Percentiles rank a stretch among this genome's conserved stretches.
Conservation (phyloP, 257 asterid genomes). For the Osmanthus fragrans region DNA sequence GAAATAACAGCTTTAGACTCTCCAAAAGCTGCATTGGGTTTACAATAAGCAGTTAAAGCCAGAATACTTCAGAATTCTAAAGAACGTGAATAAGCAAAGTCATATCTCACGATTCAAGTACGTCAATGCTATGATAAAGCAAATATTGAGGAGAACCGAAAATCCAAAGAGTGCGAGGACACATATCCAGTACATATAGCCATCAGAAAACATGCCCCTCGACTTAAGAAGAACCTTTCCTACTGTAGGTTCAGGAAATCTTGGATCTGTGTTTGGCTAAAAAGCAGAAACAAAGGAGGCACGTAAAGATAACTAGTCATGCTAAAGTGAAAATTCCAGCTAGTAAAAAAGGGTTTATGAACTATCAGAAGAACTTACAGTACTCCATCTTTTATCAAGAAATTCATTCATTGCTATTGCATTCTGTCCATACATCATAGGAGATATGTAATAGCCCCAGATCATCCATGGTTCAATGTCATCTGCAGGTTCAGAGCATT, state of each 20-base stretch:
- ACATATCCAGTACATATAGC: conserved; percentile 81
- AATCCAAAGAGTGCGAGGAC: conserved; percentile 75
- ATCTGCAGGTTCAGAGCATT: conserved; percentile 39
- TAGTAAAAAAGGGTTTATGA: neutral
- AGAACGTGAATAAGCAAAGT: neutral
- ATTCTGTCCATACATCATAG: conserved; percentile 86
- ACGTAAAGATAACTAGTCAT: conserved; percentile 14
- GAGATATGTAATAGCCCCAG: conserved; percentile 81
- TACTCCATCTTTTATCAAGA: conserved; percentile 78
- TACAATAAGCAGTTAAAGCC: conserved; percentile 18
- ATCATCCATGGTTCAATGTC: conserved; percentile 81
- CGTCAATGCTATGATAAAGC: conserved; percentile 68
- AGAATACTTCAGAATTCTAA: conserved; percentile 8
- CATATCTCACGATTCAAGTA: conserved; percentile 69
- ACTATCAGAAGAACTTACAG: conserved; percentile 47
- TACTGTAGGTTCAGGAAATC: conserved; percentile 67
- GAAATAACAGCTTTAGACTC: conserved; percentile 16
- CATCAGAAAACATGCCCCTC: conserved; percentile 84
- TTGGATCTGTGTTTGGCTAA: conserved; percentile 59
- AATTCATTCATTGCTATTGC: conserved; percentile 84
- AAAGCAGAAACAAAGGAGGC: conserved; percentile 15
- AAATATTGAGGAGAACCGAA: conserved; percentile 75
- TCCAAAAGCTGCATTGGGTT: conserved; percentile 5
- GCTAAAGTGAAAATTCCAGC: conserved; percentile 6
- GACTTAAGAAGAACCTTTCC: conserved; percentile 83